Evolutionary conservation across 129 eudicot species (phyloP), one percentile per base, ranked within the genome.

Genomic region (Escallonia herrerae): DNA sequence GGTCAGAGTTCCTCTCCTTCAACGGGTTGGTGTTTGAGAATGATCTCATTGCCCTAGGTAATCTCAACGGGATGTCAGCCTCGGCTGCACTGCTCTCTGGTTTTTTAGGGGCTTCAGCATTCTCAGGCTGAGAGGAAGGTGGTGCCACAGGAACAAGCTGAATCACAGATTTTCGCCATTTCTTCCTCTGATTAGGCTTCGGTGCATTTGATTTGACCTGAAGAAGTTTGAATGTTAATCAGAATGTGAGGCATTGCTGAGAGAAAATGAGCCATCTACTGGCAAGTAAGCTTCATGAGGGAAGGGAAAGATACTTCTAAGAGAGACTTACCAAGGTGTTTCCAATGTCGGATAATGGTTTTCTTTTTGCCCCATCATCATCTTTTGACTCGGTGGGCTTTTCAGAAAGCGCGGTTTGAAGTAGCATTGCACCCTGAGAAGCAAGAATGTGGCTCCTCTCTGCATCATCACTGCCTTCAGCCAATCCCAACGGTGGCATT

Each of bases 331-430:
- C 98, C 70, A 67, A 41, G 54, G 79, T 83, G 57, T 94, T 94
- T 38, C 97, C 97, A 40, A 94, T 89, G 74, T 94, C 99, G 2
- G 97, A 81, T 39, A 94, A 75, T 5, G 99, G 94, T 83, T 84
- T 94, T 70, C 99, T 74, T 66, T 39, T 69, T 5, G 68, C 51
- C 12, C 49, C 80, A 54, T 60, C 77, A 5, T 78, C 76, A 15
- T 71, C 82, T 53, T 75, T 74, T 43, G 64, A 43, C 65, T 73
- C 73, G 7, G 40, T 65, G 5, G 93, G 89, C 70, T 81, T 86
- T 69, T 78, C 93, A 42, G 83, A 71, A 41, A 94, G 72, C 13
- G 90, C 95, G 13, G 80, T 66, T 60, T 84, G 82, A 67, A 94
- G 97, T 37, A 94, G 57, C 76, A 75, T 65, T 33, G 97, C 97